Conservation (phyloP, 257 asterid genomes). For the Scutellaria barbata region DNA sequence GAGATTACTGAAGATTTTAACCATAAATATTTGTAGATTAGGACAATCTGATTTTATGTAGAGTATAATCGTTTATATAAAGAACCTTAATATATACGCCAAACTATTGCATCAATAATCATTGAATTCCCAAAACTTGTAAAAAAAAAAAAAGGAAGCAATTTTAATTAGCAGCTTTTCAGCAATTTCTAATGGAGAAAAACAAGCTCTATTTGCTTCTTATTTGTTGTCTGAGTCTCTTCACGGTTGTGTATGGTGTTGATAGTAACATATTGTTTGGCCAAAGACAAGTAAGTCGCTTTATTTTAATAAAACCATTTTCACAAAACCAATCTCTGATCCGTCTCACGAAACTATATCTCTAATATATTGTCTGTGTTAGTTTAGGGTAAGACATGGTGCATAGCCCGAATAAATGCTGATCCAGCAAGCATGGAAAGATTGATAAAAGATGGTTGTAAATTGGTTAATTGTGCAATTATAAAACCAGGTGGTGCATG, state of each 20-base stretch:
- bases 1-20: too few species aligned
- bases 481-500: slow-evolving; percentile 3
- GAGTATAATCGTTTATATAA: background rate
- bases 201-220: background rate
- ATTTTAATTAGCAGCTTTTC: background rate
- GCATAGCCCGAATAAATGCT: background rate
- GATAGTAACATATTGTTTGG: background rate
- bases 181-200: background rate
- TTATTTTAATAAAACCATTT: background rate
- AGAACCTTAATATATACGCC: too few species aligned
- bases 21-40: too few species aligned
- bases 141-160: background rate
- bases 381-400: slow-evolving; percentile 4
- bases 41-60: too few species aligned
- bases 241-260: background rate
- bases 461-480: background rate
- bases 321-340: too few species aligned
- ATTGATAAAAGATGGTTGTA: background rate
- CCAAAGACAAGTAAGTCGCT: background rate
- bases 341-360: background rate
- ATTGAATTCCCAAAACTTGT: background rate
- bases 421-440: background rate
- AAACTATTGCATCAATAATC: background rate
- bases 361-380: background rate
- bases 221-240: background rate